These are phyloP conservation scores for Aspergillus sp. DNA, from an alignment of 2,329 filamentous ascomycete genomes.

Conservation along the genomic window DNA sequence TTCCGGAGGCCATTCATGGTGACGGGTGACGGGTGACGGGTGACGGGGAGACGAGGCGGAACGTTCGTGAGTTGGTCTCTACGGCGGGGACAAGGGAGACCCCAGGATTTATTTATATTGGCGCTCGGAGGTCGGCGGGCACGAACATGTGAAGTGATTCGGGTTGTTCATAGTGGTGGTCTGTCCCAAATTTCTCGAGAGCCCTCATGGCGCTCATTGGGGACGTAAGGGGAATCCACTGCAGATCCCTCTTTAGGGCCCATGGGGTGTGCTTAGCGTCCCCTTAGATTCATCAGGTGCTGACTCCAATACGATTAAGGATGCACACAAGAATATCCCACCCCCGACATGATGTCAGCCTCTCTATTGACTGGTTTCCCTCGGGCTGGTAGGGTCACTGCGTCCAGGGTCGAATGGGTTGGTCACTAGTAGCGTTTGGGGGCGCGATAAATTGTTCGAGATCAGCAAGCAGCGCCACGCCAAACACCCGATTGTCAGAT, in stretches of 20 bases:
- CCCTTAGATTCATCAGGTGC: background rate
- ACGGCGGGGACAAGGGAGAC: background rate
- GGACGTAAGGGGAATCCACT: background rate
- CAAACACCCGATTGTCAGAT: too few relatives aligned
- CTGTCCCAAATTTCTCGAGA: background rate
- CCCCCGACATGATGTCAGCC: background rate
- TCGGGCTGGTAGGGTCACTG: background rate
- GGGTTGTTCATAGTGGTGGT: background rate
- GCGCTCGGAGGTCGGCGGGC: background rate
- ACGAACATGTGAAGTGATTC: constrained; percentile 3
- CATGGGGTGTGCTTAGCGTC: background rate
- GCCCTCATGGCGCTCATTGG: background rate
- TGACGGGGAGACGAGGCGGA: background rate
- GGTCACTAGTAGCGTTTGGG: background rate
- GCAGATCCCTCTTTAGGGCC: background rate
- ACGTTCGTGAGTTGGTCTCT: background rate
- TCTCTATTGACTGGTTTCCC: background rate
- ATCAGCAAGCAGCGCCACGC: too few relatives aligned
- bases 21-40: background rate
- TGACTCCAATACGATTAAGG: background rate
- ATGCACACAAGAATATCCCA: background rate
- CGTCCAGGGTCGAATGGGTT: background rate
- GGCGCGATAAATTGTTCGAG: too few relatives aligned
- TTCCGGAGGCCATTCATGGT: constrained; percentile 14
- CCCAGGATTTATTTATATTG: background rate